Evolutionary conservation across 2,329 filamentous ascomycete genomes (phyloP).

Genomic region (Sporothrix schenckii): DNA sequence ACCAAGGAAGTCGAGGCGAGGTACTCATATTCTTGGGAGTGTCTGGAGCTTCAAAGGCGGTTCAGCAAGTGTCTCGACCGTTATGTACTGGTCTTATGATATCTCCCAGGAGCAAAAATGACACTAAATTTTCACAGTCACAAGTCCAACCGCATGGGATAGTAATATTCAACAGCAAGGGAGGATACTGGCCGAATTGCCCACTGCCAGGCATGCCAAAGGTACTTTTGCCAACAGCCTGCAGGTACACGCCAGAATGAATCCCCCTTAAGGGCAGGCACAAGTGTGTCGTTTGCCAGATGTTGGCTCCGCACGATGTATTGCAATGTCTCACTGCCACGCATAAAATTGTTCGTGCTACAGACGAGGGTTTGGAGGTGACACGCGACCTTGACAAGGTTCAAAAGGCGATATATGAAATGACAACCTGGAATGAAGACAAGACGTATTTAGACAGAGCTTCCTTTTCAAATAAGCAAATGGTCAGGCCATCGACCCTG

Average conservation of each 20-base stretch:
- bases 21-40: not conserved
- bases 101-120: not conserved
- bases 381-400: conserved; percentile 3
- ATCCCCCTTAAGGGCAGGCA: not conserved
- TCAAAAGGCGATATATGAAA: not conserved
- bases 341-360: not conserved
- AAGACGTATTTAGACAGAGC: not conserved
- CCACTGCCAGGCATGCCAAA: not conserved
- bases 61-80: not conserved
- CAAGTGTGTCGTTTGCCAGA: not conserved
- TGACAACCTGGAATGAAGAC: not conserved
- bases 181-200: not conserved
- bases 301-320: not conserved
- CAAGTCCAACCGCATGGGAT: too few relatives aligned
- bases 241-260: not conserved
- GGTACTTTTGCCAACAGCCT: not conserved
- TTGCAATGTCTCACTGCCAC: conserved; percentile 21
- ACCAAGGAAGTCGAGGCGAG: not conserved
- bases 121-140: not conserved
- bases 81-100: not conserved
- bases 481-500: not conserved
- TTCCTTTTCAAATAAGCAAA: not conserved
- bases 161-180: not conserved
- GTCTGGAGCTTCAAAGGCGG: too few relatives aligned
- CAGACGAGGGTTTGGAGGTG: not conserved